These are phyloP conservation scores for Lanmaoa rubissima DNA, from an alignment of 768 basidiomycete species.

Conservation along the genomic window DNA sequence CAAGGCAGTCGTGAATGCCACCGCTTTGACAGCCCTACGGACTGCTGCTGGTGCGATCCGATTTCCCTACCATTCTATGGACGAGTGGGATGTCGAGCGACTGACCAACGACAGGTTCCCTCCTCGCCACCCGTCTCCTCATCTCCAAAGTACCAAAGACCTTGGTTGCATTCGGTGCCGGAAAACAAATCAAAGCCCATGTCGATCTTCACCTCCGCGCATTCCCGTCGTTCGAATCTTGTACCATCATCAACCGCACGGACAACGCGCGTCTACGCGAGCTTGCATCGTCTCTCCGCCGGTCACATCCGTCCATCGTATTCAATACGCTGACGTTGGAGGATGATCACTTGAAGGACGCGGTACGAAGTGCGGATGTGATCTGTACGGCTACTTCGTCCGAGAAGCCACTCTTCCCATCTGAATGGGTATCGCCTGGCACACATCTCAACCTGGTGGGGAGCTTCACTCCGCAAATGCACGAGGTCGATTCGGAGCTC, in stretches of 20 bases:
- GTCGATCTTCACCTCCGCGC: constrained; percentile 56
- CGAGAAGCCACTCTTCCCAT: constrained; percentile 65
- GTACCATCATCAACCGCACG: constrained; percentile 65
- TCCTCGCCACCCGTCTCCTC: constrained; percentile 61
- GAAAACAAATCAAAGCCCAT: constrained; percentile 68
- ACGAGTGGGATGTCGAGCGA: neutral
- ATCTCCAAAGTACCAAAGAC: constrained; percentile 39
- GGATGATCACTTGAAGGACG: constrained; percentile 11
- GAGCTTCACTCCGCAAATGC: constrained; percentile 80
- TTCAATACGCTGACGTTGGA: constrained; percentile 13
- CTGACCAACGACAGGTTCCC: constrained; percentile 48
- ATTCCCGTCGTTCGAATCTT: constrained; percentile 51
- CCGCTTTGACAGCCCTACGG: constrained; percentile 72
- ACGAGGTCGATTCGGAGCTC: constrained; percentile 63
- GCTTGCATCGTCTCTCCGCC: constrained; percentile 35
- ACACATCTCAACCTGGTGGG: constrained; percentile 78
- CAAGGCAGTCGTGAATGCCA: constrained; percentile 78
- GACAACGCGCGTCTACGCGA: constrained; percentile 44
- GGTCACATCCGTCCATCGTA: constrained; percentile 24
- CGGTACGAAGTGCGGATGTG: constrained; percentile 35
- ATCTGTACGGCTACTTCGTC: constrained; percentile 78
- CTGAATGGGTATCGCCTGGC: constrained; percentile 56
- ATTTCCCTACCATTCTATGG: neutral
- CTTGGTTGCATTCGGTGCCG: constrained; percentile 70
- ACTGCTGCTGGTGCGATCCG: constrained; percentile 68